These are phyloP conservation scores for Diutina rugosa DNA, from an alignment of 1,139 yeast genomes.

Conservation along the genomic window DNA sequence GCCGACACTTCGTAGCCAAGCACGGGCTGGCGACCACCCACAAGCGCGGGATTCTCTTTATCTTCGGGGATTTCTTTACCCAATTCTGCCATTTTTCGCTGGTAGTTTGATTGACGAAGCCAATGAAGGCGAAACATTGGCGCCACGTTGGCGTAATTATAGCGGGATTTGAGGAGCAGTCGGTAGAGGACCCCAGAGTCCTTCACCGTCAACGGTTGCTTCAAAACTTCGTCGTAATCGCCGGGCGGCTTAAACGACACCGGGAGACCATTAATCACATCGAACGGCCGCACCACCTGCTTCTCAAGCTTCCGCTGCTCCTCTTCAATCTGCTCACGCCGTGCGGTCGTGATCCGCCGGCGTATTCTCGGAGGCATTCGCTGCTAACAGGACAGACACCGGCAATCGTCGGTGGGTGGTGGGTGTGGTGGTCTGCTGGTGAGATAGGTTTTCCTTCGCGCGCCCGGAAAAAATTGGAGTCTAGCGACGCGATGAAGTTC, in stretches of 20 bases:
- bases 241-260: conserved; percentile 47
- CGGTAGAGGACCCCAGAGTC: conserved; percentile 65
- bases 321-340: conserved; percentile 34
- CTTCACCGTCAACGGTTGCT: conserved; percentile 54
- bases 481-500: not conserved
- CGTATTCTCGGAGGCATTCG: conserved; percentile 7
- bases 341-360: conserved; percentile 19
- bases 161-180: conserved; percentile 64
- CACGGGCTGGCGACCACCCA: conserved; percentile 25
- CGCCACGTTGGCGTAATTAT: conserved; percentile 53
- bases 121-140: conserved; percentile 73
- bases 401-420: not conserved
- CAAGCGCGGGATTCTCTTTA: conserved; percentile 9
- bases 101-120: conserved; percentile 48
- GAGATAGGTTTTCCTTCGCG: not conserved
- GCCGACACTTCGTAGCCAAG: conserved; percentile 39
- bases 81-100: conserved; percentile 24
- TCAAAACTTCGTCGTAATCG: conserved; percentile 33
- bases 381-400: not conserved
- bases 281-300: conserved; percentile 48
- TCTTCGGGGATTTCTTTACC: conserved; percentile 13
- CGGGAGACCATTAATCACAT: conserved; percentile 58
- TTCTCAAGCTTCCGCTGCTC: conserved; percentile 31
- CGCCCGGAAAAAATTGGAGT: not conserved
- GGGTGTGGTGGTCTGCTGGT: not conserved